A percentile compares a stretch with the other conserved stretches of the same genome.
Conservation (phyloP, 2,329 filamentous ascomycete genomes). For the Davidsoniella eucalypti region DNA sequence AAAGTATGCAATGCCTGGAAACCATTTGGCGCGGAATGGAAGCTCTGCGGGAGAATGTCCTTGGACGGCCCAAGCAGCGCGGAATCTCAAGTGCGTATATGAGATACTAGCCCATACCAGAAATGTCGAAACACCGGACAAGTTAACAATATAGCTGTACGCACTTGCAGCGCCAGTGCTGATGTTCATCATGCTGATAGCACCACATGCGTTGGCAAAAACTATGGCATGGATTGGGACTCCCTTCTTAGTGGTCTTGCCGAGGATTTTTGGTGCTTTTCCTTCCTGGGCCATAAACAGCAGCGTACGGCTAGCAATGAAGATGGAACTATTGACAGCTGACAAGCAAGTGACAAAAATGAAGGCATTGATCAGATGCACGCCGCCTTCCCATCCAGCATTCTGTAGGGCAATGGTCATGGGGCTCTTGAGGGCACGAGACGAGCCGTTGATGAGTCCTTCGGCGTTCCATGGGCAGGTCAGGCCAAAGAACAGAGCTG, state of each 20-base stretch:
- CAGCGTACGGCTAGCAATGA: constrained; percentile 59
- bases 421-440: constrained; percentile 50
- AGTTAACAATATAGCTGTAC: constrained; percentile 54
- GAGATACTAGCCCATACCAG: constrained; percentile 56
- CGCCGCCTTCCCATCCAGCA: constrained; percentile 56
- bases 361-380: constrained; percentile 63
- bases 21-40: constrained; percentile 37
- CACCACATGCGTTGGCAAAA: constrained; percentile 53
- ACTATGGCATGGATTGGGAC: constrained; percentile 45
- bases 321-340: constrained; percentile 60
- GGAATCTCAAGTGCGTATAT: constrained; percentile 57
- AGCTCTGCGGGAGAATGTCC: constrained; percentile 36
- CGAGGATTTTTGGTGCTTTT: constrained; percentile 54
- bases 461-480: constrained; percentile 54
- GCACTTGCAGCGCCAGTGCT: constrained; percentile 48
- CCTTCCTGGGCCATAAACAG: constrained; percentile 59
- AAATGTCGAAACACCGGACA: constrained; percentile 54
- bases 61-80: constrained; percentile 43
- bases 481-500: constrained; percentile 58
- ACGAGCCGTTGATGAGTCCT: constrained; percentile 42
- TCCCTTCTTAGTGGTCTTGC: constrained; percentile 48
- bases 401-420: constrained; percentile 61
- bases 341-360: constrained; percentile 58
- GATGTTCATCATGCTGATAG: constrained; percentile 60
- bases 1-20: constrained; percentile 43